phyloP scores from a whole-genome alignment of 257 asterid species.

The Leonotis leonurus region DNA sequence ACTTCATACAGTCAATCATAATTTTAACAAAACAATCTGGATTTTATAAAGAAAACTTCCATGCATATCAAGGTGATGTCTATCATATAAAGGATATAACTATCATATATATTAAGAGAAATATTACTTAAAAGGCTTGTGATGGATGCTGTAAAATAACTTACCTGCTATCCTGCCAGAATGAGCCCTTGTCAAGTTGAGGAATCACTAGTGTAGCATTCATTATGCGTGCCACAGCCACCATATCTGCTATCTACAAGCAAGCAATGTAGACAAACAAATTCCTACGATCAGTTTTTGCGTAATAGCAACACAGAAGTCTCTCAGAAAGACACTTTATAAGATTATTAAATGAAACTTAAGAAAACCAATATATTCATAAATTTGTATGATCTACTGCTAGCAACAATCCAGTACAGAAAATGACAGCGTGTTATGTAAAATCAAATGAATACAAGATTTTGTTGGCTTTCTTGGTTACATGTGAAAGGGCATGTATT shows the following conservation, averaged over 20 bases:
- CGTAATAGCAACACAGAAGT: background rate
- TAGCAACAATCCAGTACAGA: slow-evolving; percentile 1
- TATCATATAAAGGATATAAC: background rate
- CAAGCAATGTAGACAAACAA: slow-evolving; percentile 1
- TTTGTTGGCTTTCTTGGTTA: background rate
- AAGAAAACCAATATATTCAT: background rate
- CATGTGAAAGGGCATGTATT: background rate
- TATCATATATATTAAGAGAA: background rate
- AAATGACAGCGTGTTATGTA: slow-evolving; percentile 3
- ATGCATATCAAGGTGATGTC: background rate
- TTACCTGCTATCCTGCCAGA: slow-evolving; percentile 96
- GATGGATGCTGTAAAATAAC: slow-evolving; percentile 7
- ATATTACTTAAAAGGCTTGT: background rate
- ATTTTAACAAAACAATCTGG: background rate
- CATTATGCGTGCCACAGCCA: slow-evolving; percentile 89
- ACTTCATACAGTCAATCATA: background rate
- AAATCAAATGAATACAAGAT: slow-evolving; percentile 1
- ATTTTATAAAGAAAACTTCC: background rate
- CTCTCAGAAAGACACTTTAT: slow-evolving; percentile 28
- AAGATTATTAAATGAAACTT: background rate
- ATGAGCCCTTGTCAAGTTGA: slow-evolving; percentile 82
- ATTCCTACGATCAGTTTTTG: background rate
- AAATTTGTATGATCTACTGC: background rate
- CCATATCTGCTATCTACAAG: slow-evolving; percentile 94
- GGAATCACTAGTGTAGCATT: slow-evolving; percentile 94